Conservation (phyloP, 192 early-diverging fungal genomes). For the Polychytrium aggregatum region DNA sequence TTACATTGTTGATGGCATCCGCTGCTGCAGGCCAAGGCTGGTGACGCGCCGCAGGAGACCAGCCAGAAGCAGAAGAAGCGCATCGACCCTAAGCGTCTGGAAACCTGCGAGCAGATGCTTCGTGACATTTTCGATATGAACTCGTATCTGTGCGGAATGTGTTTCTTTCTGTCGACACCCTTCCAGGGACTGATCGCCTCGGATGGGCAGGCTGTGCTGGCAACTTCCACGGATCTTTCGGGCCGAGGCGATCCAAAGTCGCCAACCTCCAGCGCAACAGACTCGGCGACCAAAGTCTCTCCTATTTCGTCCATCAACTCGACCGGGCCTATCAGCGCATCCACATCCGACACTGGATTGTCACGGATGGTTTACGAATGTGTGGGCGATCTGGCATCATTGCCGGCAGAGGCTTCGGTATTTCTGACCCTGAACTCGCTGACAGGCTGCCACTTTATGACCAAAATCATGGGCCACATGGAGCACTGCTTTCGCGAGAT, state of each 20-base stretch:
- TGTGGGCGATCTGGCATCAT: too few relatives aligned
- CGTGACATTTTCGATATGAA: constrained; percentile 51
- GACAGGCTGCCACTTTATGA: constrained; percentile 64
- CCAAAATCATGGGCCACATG: constrained; percentile 61
- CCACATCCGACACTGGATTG: neutral
- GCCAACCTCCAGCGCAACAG: neutral
- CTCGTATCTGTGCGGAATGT: constrained; percentile 37
- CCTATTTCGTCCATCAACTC: neutral
- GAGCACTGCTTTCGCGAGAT: constrained; percentile 70
- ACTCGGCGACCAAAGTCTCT: neutral
- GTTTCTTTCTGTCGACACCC: constrained; percentile 22
- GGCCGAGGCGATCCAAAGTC: neutral
- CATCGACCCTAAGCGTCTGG: constrained; percentile 47
- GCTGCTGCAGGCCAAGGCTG: neutral
- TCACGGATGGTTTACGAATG: too few relatives aligned
- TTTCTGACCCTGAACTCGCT: constrained; percentile 35
- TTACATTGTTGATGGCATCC: neutral
- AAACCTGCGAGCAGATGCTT: constrained; percentile 56
- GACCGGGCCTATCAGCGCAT: neutral
- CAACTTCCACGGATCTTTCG: neutral
- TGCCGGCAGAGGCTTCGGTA: too few relatives aligned
- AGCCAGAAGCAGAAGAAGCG: constrained; percentile 7
- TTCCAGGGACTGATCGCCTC: constrained; percentile 5
- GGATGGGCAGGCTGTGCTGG: neutral
- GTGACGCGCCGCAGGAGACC: constrained; percentile 4